A percentile compares a stretch with the other conserved stretches of the same genome.
These are phyloP conservation scores for Exophiala mesophila DNA, from an alignment of 2,329 filamentous ascomycete species.

Conservation along the genomic window DNA sequence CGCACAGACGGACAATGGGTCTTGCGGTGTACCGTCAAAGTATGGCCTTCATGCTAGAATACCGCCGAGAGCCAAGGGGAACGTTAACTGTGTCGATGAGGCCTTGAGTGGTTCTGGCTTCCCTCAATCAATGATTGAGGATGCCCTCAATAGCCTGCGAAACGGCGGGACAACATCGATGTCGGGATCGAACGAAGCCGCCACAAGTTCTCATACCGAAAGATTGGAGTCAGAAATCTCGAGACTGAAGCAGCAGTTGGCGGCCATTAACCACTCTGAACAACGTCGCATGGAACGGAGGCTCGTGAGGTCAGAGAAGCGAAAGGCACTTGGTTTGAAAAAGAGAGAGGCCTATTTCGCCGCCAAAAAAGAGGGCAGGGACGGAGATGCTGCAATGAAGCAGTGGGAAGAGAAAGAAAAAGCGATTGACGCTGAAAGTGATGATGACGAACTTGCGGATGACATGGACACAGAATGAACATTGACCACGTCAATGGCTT, in stretches of 20 bases:
- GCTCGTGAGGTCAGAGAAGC: constrained; percentile 34
- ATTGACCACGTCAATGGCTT: too few relatives aligned
- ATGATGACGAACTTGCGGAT: constrained; percentile 11
- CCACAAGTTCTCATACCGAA: constrained; percentile 19
- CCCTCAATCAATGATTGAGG: constrained; percentile 22
- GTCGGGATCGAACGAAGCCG: constrained; percentile 19
- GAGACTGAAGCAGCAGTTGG: constrained; percentile 33
- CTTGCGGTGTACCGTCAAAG: constrained; percentile 35
- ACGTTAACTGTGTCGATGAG: constrained; percentile 38
- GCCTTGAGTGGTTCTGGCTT: constrained; percentile 13
- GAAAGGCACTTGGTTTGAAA: constrained; percentile 37
- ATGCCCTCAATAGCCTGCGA: constrained; percentile 24
- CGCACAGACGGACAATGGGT: constrained; percentile 33
- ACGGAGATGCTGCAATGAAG: constrained; percentile 37
- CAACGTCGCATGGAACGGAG: constrained; percentile 36
- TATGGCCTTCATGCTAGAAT: constrained; percentile 38
- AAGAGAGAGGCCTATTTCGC: constrained; percentile 42
- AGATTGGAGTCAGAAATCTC: constrained; percentile 37
- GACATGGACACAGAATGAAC: constrained; percentile 13
- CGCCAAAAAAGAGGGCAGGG: constrained; percentile 40
- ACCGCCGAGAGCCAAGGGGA: constrained; percentile 36
- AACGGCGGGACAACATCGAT: neutral
- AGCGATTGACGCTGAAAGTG: constrained; percentile 14
- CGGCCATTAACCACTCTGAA: constrained; percentile 32
- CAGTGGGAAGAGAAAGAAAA: constrained; percentile 15